These are phyloP conservation scores for Erodium texanum DNA, from an alignment of 441 rosid species.

Conservation along the genomic window DNA sequence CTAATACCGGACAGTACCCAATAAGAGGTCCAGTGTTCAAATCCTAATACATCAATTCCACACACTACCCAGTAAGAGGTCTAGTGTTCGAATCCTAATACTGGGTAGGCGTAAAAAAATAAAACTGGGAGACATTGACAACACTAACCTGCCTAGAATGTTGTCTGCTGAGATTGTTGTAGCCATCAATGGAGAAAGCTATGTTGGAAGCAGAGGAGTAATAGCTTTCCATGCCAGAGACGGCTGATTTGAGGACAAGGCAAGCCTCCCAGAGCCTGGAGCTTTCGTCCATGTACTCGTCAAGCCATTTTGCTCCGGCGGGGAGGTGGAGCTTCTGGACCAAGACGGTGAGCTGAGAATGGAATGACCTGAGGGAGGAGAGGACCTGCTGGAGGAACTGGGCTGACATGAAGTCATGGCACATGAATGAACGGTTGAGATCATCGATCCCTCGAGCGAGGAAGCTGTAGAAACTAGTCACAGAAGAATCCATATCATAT, in stretches of 20 bases:
- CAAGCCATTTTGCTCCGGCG: conserved; percentile 95
- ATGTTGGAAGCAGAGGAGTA: conserved; percentile 56
- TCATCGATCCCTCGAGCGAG: conserved; percentile 77
- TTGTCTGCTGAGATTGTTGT: conserved; percentile 52
- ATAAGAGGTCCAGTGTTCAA: too few species aligned
- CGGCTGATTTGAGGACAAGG: conserved; percentile 67
- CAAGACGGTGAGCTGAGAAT: conserved; percentile 61
- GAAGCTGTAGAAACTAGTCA: conserved; percentile 50
- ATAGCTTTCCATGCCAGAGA: conserved; percentile 64
- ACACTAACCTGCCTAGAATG: conserved; percentile 61
- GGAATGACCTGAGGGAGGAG: conserved; percentile 68
- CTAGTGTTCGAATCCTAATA: too few species aligned
- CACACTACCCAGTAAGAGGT: too few species aligned
- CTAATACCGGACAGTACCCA: too few species aligned
- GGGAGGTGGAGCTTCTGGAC: conserved; percentile 88
- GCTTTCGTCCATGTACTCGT: conserved; percentile 95
- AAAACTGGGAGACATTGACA: too few species aligned
- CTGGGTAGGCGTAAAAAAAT: too few species aligned
- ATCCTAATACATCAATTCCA: too few species aligned
- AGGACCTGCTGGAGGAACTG: conserved; percentile 74
- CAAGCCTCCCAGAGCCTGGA: conserved; percentile 97
- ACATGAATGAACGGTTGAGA: conserved; percentile 54
- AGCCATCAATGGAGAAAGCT: conserved; percentile 51
- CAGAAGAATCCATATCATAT: conserved; percentile 47
- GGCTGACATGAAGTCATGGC: conserved; percentile 69